Percentiles rank a stretch among this genome's conserved stretches.
Conservation (phyloP, 257 asterid genomes). For the Petunia axillaris region DNA sequence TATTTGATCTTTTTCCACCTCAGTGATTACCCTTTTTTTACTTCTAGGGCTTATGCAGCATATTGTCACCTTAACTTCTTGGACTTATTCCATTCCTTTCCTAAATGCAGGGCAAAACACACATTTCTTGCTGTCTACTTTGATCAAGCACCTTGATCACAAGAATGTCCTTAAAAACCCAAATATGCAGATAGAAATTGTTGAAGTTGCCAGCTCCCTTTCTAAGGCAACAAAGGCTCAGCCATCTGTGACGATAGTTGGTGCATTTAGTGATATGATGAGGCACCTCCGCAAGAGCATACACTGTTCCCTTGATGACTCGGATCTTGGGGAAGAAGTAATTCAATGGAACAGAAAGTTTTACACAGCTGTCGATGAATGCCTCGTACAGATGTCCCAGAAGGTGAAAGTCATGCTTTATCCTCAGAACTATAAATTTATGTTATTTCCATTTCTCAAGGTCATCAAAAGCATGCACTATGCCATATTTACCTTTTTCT, state of each 20-base stretch:
- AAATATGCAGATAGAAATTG: conserved; percentile 69
- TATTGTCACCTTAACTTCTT: conserved; percentile 30
- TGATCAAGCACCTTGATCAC: conserved; percentile 80
- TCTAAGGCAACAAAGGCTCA: conserved; percentile 59
- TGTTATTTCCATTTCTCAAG: conserved; percentile 20
- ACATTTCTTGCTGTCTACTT: conserved; percentile 69
- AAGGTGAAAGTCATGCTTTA: conserved; percentile 51
- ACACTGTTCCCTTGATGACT: conserved; percentile 62
- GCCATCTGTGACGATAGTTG: conserved; percentile 62
- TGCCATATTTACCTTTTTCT: conserved; percentile 7
- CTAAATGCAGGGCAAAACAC: conserved; percentile 59
- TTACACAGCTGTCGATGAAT: conserved; percentile 57
- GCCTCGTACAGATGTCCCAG: conserved; percentile 67
- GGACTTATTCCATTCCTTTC: conserved; percentile 25
- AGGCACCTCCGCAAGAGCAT: conserved; percentile 73
- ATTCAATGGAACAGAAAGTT: conserved; percentile 62
- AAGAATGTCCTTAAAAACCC: conserved; percentile 66
- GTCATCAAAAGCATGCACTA: conserved; percentile 24
- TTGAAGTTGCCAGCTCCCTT: conserved; percentile 66
- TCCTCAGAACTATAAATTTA: not conserved
- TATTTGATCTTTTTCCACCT: conserved; percentile 26
- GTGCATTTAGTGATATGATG: conserved; percentile 80
- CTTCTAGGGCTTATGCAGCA: conserved; percentile 19
- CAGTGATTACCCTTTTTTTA: conserved; percentile 6
- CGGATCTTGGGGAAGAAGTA: conserved; percentile 63